phyloP scores from a whole-genome alignment of 306 rosid species.

The Coriaria nepalensis region DNA sequence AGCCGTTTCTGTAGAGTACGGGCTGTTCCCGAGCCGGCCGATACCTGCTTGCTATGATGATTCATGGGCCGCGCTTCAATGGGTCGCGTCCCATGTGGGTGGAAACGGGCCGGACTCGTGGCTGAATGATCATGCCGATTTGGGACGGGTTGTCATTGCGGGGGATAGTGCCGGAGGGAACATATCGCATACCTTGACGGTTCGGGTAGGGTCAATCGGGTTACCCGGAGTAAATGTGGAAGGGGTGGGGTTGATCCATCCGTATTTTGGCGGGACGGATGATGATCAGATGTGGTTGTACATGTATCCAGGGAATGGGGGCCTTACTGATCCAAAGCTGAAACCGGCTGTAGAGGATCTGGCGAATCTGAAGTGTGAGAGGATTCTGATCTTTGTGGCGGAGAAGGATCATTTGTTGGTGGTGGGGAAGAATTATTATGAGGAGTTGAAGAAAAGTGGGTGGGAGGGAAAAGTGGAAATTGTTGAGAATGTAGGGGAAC shows the following conservation, averaged over 20 bases:
- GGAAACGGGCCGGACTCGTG: conserved; percentile 30
- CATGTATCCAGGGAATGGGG: conserved; percentile 25
- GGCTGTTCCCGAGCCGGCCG: conserved; percentile 25
- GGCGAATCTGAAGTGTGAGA: conserved; percentile 24
- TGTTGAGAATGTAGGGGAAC: conserved; percentile 23
- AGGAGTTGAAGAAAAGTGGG: conserved; percentile 33
- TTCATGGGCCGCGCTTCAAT: conserved; percentile 35
- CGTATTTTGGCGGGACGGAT: conserved; percentile 24
- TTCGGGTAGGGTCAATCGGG: conserved; percentile 11
- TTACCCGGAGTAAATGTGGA: conserved; percentile 14
- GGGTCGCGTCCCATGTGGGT: conserved; percentile 25
- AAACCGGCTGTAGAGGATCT: conserved; percentile 36
- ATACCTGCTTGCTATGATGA: conserved; percentile 29
- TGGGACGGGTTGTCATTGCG: conserved; percentile 16
- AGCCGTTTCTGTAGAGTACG: conserved; percentile 30
- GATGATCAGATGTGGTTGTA: conserved; percentile 37
- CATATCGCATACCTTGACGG: conserved; percentile 13
- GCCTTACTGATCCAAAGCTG: conserved; percentile 25
- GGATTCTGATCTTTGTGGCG: conserved; percentile 28
- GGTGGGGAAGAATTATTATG: conserved; percentile 16
- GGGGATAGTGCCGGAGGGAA: conserved; percentile 44
- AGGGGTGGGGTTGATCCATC: conserved; percentile 30
- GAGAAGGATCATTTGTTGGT: conserved; percentile 35
- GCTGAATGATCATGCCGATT: conserved; percentile 25
- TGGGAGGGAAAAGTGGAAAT: conserved; percentile 35